Evolutionary conservation across 1,284 basidiomycete species (phyloP).

Genomic region (Schizophyllum amplum): DNA sequence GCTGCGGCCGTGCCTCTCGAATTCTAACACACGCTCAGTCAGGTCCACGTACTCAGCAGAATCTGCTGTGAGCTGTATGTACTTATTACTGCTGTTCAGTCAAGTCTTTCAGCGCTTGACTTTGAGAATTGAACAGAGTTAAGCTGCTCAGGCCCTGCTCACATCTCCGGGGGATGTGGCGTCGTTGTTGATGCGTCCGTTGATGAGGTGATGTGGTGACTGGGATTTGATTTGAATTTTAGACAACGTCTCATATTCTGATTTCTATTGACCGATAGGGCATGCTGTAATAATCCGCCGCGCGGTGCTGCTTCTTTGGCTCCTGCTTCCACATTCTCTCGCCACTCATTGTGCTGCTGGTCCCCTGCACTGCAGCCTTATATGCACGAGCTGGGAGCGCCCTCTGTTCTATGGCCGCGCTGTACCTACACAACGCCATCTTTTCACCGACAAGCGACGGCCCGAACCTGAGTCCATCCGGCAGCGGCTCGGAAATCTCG

Average conservation of each 20-base stretch:
- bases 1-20: no score
- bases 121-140: background rate
- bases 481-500: slow-evolving; percentile 29
- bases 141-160: no score
- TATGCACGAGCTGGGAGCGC: slow-evolving; percentile 10
- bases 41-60: no score
- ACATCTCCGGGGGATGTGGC: background rate
- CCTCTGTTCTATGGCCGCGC: slow-evolving; percentile 38
- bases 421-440: slow-evolving; percentile 48
- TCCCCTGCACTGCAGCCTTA: background rate
- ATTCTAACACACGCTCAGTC: no score
- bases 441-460: slow-evolving; percentile 21
- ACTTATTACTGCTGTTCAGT: no score
- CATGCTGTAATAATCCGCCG: background rate
- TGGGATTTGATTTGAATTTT: background rate
- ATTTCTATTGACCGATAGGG: background rate
- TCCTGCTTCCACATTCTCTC: background rate
- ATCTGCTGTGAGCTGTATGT: no score
- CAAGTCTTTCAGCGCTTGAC: no score
- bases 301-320: background rate
- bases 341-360: slow-evolving; percentile 1
- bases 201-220: slow-evolving; percentile 8
- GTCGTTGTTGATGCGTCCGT: slow-evolving; percentile 10
- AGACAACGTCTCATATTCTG: background rate
- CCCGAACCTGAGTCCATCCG: slow-evolving; percentile 7